Percentiles rank a stretch among this genome's conserved stretches.
Evolutionary conservation across 495 filamentous ascomycete species (phyloP).

Genomic region (Cairneyella variabilis): DNA sequence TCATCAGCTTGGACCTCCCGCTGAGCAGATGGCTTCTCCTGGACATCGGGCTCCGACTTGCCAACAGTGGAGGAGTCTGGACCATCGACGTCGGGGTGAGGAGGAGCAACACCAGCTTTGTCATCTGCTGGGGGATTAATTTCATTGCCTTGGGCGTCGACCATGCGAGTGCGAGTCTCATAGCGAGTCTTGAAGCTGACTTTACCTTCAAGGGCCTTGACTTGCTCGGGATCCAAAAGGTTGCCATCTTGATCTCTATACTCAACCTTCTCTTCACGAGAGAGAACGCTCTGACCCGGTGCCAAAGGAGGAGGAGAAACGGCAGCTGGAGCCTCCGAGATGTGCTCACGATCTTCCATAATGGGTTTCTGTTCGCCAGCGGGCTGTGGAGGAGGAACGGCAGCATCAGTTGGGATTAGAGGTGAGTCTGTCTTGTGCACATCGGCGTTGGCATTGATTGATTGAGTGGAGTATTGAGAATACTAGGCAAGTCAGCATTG

Average conservation of each 20-base stretch:
- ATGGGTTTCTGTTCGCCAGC: constrained; percentile 22
- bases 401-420: constrained; percentile 28
- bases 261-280: constrained; percentile 80
- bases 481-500: constrained; percentile 24
- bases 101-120: constrained; percentile 55
- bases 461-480: constrained; percentile 29
- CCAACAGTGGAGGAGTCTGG: constrained; percentile 59
- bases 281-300: constrained; percentile 52
- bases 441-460: constrained; percentile 17
- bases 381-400: constrained; percentile 38
- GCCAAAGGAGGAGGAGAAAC: constrained; percentile 29
- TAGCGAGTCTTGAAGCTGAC: constrained; percentile 93
- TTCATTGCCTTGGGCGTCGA: constrained; percentile 75
- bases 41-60: constrained; percentile 21
- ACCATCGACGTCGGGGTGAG: constrained; percentile 81
- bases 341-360: constrained; percentile 3
- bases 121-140: constrained; percentile 41
- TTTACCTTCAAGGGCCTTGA: constrained; percentile 80
- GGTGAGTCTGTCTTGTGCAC: constrained; percentile 25
- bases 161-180: constrained; percentile 80
- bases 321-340: constrained; percentile 23
- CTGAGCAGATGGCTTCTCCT: constrained; percentile 29
- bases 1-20: constrained; percentile 47
- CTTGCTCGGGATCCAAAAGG: constrained; percentile 75
- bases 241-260: constrained; percentile 95